Base-by-base conservation (phyloP, 2,329 filamentous ascomycete species). In the Parafenestella ontariensis region DNA sequence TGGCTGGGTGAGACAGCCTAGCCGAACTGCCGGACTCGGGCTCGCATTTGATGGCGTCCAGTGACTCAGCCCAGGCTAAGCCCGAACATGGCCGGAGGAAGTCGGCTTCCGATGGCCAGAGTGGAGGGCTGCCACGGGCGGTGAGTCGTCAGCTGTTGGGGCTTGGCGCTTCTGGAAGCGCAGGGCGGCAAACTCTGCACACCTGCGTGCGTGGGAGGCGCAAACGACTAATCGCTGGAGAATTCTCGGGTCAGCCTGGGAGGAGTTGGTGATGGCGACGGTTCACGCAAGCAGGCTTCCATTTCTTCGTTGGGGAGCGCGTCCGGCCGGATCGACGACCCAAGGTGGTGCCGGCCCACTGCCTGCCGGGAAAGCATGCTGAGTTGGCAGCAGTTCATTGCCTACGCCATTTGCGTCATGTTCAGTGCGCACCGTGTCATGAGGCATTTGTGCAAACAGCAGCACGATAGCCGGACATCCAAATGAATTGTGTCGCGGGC, bases 11-110 rank as follows among this genome's bases (percentile, higher is more conserved):
- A 26, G 36, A 37, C 26, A 51, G 55, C 24, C 46, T 50, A 46
- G 45, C 26, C 24, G 20, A 53, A 41, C 23, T 58, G 50, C 52
- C 53, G 42, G 47, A 34, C 36, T 49, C 51, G 37, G 42, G 33
- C 41, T 46, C 23, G 41, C 41, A 23, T 20, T 7, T 13, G 46
- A 40, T 57, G 46, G 57, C 55, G 56, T 9, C 24, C 24, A 26
- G 62, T 67, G 66, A 68, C 65, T 68, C 65, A 69, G 68, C 64
- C 61, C 50, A 21, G 46, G 37, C 51, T 43, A 58, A 61, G 54
- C 40, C 57, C 47, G 47, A 33, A 28, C 24, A 47, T 55, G 52
- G 46, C 50, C 64, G 62, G 64, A 64, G 56, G 33, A 55, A 54
- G 31, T 58, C 59, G 60, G 58, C 56, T 26, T 48, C 54, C 48